phyloP scores from a whole-genome alignment of 148 eudicot species.

The Silene uniflora region DNA sequence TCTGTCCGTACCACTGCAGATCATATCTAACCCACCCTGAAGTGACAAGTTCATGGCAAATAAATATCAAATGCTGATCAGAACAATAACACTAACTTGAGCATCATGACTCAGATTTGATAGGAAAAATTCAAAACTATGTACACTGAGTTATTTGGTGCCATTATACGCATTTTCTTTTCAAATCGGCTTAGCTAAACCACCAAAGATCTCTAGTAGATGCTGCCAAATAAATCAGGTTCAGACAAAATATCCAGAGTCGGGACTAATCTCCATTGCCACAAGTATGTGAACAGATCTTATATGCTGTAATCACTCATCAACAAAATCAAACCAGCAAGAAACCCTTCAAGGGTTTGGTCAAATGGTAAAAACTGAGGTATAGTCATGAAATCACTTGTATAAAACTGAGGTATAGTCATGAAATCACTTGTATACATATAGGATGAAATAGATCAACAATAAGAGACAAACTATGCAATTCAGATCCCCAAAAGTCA shows the following conservation, averaged over 20 bases:
- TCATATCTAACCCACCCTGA: conserved; percentile 99
- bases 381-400: no score
- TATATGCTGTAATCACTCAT: background rate
- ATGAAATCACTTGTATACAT: background rate
- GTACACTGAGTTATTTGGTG: background rate
- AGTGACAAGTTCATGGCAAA: conserved; percentile 1
- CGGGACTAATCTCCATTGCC: background rate
- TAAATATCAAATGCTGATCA: background rate
- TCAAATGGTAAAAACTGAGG: no score
- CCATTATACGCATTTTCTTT: background rate
- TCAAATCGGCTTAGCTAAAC: background rate
- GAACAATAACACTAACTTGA: background rate
- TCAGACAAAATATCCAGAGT: background rate
- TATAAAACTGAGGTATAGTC: no score
- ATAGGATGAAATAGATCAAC: background rate
- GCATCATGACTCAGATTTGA: background rate
- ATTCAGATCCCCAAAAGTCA: background rate
- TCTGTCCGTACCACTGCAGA: conserved; percentile 93
- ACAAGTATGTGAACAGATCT: background rate
- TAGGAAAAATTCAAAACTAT: background rate
- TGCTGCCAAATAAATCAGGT: background rate
- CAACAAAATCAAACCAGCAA: background rate
- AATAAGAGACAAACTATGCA: background rate
- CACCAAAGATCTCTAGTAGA: background rate
- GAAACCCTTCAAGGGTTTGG: background rate